A percentile compares a stretch with the other conserved stretches of the same genome.
Conservation (phyloP, 2,329 filamentous ascomycete genomes). For the Phoma sp. region DNA sequence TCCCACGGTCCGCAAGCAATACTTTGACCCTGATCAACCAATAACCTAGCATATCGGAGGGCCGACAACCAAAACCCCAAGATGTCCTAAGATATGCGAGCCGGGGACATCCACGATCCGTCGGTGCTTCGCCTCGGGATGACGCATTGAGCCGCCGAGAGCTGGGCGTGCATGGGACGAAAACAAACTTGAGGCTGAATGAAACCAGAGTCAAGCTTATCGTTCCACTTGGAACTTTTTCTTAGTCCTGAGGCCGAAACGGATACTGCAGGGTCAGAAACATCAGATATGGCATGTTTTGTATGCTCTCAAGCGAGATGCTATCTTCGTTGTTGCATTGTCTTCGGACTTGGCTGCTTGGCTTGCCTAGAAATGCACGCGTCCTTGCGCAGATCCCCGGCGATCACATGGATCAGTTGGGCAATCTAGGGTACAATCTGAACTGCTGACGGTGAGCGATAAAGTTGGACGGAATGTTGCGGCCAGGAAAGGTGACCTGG, state of each 20-base stretch:
- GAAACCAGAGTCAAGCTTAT: conserved; percentile 10
- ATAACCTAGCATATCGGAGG: neutral
- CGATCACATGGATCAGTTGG: conserved; percentile 11
- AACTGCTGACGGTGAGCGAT: conserved; percentile 7
- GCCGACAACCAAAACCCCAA: neutral
- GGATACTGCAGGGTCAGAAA: conserved; percentile 13
- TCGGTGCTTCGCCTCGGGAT: conserved; percentile 15
- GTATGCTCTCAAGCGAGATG: neutral
- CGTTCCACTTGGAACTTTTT: neutral
- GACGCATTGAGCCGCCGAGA: conserved; percentile 12
- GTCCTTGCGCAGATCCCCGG: conserved; percentile 16
- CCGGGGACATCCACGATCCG: conserved; percentile 1
- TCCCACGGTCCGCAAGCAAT: conserved; percentile 5
- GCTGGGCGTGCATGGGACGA: conserved; percentile 15
- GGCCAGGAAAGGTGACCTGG: neutral
- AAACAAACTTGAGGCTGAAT: conserved; percentile 18
- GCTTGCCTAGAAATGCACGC: conserved; percentile 15
- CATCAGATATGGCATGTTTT: conserved; percentile 3
- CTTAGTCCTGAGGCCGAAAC: neutral
- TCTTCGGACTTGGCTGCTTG: conserved; percentile 16
- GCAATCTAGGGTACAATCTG: neutral
- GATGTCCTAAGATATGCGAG: neutral
- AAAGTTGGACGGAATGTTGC: neutral
- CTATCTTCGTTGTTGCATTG: conserved; percentile 1
- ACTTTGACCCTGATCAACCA: conserved; percentile 3